Base-by-base conservation (phyloP, 768 basidiomycete species). In the Lentinula aciculospora region DNA sequence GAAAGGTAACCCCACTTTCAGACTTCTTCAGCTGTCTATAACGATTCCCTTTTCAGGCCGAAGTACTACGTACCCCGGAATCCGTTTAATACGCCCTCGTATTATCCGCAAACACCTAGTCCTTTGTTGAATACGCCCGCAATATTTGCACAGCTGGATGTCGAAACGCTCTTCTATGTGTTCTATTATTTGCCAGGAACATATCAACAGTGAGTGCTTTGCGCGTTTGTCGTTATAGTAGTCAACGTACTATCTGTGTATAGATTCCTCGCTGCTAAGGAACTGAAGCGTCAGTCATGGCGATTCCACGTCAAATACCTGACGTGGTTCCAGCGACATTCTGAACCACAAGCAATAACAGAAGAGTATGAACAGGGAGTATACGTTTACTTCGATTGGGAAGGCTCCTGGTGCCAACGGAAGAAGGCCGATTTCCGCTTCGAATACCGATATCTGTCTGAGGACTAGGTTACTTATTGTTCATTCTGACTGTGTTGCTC, bases 341-440 rank as follows among this genome's bases (percentile, higher is more conserved):
- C 93, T 23, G 95, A 98, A 67, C 97, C 97, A 8, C 93, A 96
- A 67, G 94, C 94, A 1, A 98, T 99, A 69, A 99, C 97, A 53
- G 96, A 98, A 65, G 96, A 98, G 70, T 99, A 98, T 71, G 97
- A 99, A 73, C 95, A 98, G 75, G 97, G 97, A 13, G 94, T 97
- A 13, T 99, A 99, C 72, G 91, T 97, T 32, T 99, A 99, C 79
- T 98, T 98, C 71, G 96, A 98, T 73, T 98, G 95, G 95, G 95
- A 98, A 71, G 93, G 93, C 50, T 92, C 91, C 62, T 99, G 96
- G 97, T 97, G 94, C 71, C 94, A 96, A 70, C 82, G 96, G 68
- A 93, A 94, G 78, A 99, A 99, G 80, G 87, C 89, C 68, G 95
- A 98, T 71, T 99, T 98, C 81, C 86, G 94, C 25, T 98, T 93